Evolutionary conservation across 257 asterid species (phyloP).

Genomic region (Solanum rostratum): DNA sequence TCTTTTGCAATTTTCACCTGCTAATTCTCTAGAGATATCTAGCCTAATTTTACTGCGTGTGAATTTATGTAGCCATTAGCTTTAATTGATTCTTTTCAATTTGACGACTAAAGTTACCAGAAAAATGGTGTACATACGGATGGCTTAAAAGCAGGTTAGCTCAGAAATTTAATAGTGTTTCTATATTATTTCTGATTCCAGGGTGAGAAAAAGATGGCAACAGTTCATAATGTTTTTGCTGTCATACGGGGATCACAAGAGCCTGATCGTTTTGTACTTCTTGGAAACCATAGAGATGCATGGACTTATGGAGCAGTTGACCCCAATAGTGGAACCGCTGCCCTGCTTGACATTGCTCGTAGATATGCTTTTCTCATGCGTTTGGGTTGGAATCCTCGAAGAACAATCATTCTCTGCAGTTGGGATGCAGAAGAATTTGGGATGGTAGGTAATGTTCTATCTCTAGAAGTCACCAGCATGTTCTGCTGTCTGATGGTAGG

Average conservation of each 20-base stretch:
- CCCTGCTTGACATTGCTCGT: constrained; percentile 84
- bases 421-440: constrained; percentile 99
- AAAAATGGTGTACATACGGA: neutral
- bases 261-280: constrained; percentile 61
- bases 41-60: neutral
- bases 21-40: neutral
- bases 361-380: constrained; percentile 60
- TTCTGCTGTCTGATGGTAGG: neutral
- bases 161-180: neutral
- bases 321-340: constrained; percentile 94
- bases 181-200: constrained; percentile 15
- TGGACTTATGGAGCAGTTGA: constrained; percentile 99
- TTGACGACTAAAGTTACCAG: neutral
- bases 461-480: constrained; percentile 2
- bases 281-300: constrained; percentile 98
- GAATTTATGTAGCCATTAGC: neutral
- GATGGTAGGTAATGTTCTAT: constrained; percentile 77
- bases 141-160: neutral
- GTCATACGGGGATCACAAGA: constrained; percentile 69
- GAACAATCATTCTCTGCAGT: constrained; percentile 80
- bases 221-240: constrained; percentile 65
- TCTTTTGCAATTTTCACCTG: neutral
- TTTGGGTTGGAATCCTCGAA: constrained; percentile 81
- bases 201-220: constrained; percentile 67
- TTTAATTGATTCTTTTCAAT: neutral